Conservation (phyloP, 257 asterid genomes). For the Nicotiana attenuata region DNA sequence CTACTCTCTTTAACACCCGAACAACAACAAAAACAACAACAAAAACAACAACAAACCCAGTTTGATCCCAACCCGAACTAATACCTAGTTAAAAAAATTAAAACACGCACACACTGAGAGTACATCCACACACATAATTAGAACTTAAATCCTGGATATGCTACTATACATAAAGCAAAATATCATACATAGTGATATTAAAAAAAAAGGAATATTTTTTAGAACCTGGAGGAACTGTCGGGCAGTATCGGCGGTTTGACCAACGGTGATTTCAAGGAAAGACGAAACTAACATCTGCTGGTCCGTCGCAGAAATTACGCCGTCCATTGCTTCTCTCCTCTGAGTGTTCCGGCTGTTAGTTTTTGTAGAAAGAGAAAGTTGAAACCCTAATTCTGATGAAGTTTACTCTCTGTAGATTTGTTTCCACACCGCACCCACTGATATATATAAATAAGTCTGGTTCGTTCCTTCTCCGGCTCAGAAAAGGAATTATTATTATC, state of each 20-base stretch:
- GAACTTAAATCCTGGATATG: too few species aligned
- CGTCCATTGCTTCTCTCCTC: slow-evolving; percentile 39
- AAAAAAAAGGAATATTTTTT: neutral
- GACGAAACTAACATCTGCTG: slow-evolving; percentile 63
- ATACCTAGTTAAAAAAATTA: too few species aligned
- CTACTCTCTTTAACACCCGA: too few species aligned
- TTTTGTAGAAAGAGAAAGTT: neutral
- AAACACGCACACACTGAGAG: too few species aligned
- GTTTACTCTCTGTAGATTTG: neutral
- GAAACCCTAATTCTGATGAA: neutral
- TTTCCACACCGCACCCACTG: too few species aligned
- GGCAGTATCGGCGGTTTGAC: slow-evolving; percentile 75
- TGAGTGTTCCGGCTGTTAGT: neutral
- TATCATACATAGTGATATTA: too few species aligned
- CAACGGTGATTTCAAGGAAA: slow-evolving; percentile 84
- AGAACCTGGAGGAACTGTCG: slow-evolving; percentile 82
- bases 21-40: too few species aligned
- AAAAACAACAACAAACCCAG: too few species aligned
- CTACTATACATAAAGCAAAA: too few species aligned
- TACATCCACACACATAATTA: too few species aligned
- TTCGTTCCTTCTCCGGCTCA: neutral
- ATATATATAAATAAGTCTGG: too few species aligned
- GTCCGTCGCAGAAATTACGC: slow-evolving; percentile 37
- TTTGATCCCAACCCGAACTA: too few species aligned
- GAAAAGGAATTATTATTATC: neutral